Evolutionary conservation across 768 basidiomycete genomes (phyloP).

Genomic region (Imleria badia): DNA sequence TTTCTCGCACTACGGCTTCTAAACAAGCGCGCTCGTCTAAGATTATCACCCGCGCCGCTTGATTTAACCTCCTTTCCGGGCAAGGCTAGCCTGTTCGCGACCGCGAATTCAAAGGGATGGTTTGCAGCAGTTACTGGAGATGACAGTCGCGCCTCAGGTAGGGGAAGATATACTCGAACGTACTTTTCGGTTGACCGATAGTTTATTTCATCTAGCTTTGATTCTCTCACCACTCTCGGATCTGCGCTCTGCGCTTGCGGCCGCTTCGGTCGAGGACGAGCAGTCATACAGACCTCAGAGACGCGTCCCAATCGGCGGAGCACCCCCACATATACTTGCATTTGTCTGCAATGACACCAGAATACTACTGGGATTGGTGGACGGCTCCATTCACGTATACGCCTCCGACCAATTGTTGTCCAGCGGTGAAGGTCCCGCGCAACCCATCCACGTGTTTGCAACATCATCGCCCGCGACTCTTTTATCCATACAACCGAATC

Average conservation of each 20-base stretch:
- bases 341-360: conserved; percentile 62
- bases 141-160: conserved; percentile 38
- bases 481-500: conserved; percentile 63
- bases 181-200: background rate
- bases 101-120: conserved; percentile 62
- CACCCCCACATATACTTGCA: conserved; percentile 51
- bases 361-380: conserved; percentile 55
- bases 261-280: conserved; percentile 38
- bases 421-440: conserved; percentile 39
- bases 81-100: conserved; percentile 55
- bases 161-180: conserved; percentile 10
- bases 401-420: conserved; percentile 55
- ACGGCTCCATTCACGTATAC: conserved; percentile 61
- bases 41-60: conserved; percentile 54
- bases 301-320: conserved; percentile 42
- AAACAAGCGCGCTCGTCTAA: conserved; percentile 64
- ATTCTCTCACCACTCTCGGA: conserved; percentile 60
- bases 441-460: conserved; percentile 50
- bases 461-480: conserved; percentile 44
- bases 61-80: conserved; percentile 41
- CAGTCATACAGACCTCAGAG: conserved; percentile 53
- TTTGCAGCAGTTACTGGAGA: conserved; percentile 60
- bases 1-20: conserved; percentile 41
- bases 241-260: conserved; percentile 53
- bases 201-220: conserved; percentile 43